A percentile compares a stretch with the other conserved stretches of the same genome.
These are phyloP conservation scores for Epichloe baconii DNA, from an alignment of 2,329 filamentous ascomycete species.

Conservation along the genomic window DNA sequence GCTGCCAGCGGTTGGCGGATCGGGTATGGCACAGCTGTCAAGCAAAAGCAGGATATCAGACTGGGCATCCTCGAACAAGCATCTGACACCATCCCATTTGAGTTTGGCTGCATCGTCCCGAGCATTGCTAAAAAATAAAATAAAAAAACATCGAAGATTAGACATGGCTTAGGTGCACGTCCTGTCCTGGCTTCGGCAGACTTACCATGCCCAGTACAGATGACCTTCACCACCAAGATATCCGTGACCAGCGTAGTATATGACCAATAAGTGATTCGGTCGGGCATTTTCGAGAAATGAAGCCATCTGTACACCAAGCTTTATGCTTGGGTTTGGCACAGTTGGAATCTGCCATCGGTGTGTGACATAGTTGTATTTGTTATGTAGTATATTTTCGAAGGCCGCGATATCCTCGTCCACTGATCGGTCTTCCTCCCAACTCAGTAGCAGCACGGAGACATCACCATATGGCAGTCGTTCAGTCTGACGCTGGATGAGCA, in stretches of 20 bases:
- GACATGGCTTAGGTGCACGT: slow-evolving; percentile 10
- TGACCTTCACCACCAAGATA: slow-evolving; percentile 46
- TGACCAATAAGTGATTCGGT: slow-evolving; percentile 47
- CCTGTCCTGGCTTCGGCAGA: slow-evolving; percentile 9
- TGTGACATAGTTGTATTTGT: slow-evolving; percentile 47
- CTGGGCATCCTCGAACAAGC: slow-evolving; percentile 47
- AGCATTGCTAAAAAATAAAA: slow-evolving; percentile 32
- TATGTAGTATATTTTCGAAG: slow-evolving; percentile 44
- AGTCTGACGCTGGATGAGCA: slow-evolving; percentile 51
- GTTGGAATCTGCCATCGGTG: slow-evolving; percentile 49
- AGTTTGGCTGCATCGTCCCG: slow-evolving; percentile 46
- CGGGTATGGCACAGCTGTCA: slow-evolving; percentile 46
- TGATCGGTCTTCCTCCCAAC: slow-evolving; percentile 48
- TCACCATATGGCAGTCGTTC: slow-evolving; percentile 43
- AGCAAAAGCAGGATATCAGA: slow-evolving; percentile 50
- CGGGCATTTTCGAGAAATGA: slow-evolving; percentile 45
- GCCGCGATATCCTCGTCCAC: slow-evolving; percentile 39
- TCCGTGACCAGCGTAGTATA: slow-evolving; percentile 52
- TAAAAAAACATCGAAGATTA: slow-evolving; percentile 18
- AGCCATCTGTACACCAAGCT: slow-evolving; percentile 46
- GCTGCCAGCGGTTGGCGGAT: slow-evolving; percentile 35
- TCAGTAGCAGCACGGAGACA: slow-evolving; percentile 46
- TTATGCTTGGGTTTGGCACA: slow-evolving; percentile 44
- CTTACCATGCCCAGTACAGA: slow-evolving; percentile 55
- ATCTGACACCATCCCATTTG: slow-evolving; percentile 51